Percentiles rank a stretch among this genome's conserved stretches.
Evolutionary conservation across 2,329 filamentous ascomycete genomes (phyloP).

Genomic region (Neopestalotiopsis clavispora): DNA sequence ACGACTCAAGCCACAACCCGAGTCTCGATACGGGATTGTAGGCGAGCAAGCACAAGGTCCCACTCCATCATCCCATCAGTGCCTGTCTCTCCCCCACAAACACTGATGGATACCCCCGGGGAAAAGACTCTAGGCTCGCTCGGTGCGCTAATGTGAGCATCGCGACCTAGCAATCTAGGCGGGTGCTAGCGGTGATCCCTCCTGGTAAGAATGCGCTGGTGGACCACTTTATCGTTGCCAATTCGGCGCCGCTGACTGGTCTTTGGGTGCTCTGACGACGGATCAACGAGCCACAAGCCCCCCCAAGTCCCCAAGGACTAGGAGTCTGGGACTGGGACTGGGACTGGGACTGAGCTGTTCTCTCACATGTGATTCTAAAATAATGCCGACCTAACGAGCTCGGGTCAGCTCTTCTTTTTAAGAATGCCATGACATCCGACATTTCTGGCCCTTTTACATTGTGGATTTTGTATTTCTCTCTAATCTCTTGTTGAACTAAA

Average conservation of each 20-base stretch:
- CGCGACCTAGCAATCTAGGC: neutral
- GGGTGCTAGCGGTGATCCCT: neutral
- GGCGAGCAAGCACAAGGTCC: no score
- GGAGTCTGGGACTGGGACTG: neutral
- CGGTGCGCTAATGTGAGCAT: neutral
- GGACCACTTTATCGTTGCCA: constrained; percentile 5
- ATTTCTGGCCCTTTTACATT: neutral
- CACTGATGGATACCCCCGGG: neutral
- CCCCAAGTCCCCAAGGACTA: neutral
- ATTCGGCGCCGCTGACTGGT: constrained; percentile 14
- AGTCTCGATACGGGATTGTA: neutral
- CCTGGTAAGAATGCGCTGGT: neutral
- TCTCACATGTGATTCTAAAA: constrained; percentile 16
- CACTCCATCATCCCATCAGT: neutral
- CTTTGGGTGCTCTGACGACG: neutral
- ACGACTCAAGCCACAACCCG: constrained; percentile 3
- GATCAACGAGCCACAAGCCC: neutral
- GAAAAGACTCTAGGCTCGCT: neutral
- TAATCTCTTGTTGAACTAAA: neutral
- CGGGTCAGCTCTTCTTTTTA: neutral
- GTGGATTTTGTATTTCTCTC: neutral
- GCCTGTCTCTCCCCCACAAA: neutral
- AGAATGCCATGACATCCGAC: constrained; percentile 14
- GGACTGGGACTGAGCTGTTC: neutral
- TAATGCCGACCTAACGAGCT: constrained; percentile 8